Base-by-base conservation (phyloP, 371 early-diverging fungal species). In the Homolaphlyctis polyrhiza region DNA sequence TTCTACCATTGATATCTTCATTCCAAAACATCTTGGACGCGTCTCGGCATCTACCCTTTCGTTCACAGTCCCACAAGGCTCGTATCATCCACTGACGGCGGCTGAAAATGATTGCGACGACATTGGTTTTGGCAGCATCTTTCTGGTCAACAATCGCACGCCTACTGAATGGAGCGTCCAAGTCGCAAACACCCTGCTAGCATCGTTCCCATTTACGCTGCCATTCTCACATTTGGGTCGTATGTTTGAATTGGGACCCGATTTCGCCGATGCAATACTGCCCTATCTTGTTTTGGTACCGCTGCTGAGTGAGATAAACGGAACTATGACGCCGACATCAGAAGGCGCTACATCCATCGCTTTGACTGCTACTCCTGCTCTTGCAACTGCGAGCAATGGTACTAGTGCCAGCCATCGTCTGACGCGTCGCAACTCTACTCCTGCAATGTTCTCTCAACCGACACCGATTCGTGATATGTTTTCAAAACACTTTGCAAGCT, bases 211-310 rank as follows among this genome's bases (percentile, higher is more conserved):
- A 6, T 51, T 14, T 27, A n/a, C 6, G 6, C 6, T n/a, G 52
- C 14, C n/a, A 6, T 67, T 63, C 32, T 25, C 47, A 1, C 33
- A 58, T 33, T 61, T 68, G 1, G 49, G 50, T 11, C 34, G 13
- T 2, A 48, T 62, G n/a, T 66, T 66, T n/a, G 65, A 66, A 28
- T 14, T 33, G 13, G 30, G 43, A 25, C 72, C 66, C 27, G 62
- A 57, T 6, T 43, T 72, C n/a, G 67, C 67, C 13, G 62, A 62
- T 1, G 48, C 54, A 1, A 64, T 65, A 35, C 55, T 72, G 27
- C 66, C 69, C 16, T 39, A 61, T 33, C 36, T 72, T 11, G 49
- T 72, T 11, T 65, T 66, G 29, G 23, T 39, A 18, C 66, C 67
- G 35, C 43, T 72, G n/a, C n/a, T n/a, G n/a, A n/a, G n/a, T n/a